Conservation (phyloP, 768 basidiomycete genomes). For the Lentinula sp. region DNA sequence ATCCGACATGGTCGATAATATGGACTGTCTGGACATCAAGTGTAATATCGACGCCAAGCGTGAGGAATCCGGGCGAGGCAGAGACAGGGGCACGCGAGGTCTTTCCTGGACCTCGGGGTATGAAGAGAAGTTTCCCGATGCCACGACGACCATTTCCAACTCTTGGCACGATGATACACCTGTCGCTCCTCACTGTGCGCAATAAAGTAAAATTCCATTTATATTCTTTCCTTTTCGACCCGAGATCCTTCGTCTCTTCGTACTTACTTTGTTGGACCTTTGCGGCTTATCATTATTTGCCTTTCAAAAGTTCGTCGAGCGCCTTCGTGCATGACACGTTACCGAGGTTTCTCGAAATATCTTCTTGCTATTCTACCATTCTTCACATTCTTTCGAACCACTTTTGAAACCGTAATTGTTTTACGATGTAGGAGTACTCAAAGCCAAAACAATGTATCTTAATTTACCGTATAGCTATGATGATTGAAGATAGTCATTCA, state of each 20-base stretch:
- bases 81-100: background rate
- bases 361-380: background rate
- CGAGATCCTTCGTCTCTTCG: background rate
- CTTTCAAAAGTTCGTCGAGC: background rate
- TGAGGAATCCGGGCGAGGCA: background rate
- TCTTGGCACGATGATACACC: background rate
- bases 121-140: conserved; percentile 1
- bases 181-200: background rate
- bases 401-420: background rate
- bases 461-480: background rate
- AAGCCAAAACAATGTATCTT: background rate
- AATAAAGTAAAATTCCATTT: background rate
- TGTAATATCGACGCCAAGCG: background rate
- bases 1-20: background rate
- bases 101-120: conserved; percentile 6
- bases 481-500: too few species aligned
- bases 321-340: background rate
- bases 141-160: background rate
- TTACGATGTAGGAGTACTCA: background rate
- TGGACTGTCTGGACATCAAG: background rate
- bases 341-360: background rate
- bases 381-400: background rate
- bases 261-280: background rate
- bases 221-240: background rate
- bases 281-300: background rate